Base-by-base conservation (phyloP, 208 protist genomes). In the Crithidia brevicula region DNA sequence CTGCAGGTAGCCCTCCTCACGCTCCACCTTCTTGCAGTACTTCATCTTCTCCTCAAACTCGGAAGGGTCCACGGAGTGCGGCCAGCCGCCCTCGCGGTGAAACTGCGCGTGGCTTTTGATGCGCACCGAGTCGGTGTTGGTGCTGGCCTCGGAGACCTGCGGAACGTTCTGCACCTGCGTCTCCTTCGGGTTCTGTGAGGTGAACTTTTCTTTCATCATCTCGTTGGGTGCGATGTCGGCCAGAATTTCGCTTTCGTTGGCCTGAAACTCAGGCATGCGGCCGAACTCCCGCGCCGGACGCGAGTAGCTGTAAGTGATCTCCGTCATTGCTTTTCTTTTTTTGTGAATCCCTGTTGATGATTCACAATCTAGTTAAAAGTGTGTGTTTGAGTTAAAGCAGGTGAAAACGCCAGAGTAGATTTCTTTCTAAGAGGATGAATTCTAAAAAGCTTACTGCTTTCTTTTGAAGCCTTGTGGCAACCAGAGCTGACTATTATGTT, bases 11-110 rank as follows among this genome's bases (percentile, higher is more conserved):
- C 86, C 84, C 52, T 98, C 97, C 71, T 99, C 97, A 25, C 96
- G 95, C 79, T 98, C 96, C 28, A 98, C 91, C 70, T 98, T 98
- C 60, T 98, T 98, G 71, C 96, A 94, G 85, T 98, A 98, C 67
- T 98, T 97, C 72, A 97, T 97, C 66, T 97, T 97, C 70, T 98
- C 88, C 73, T 98, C 97, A 63, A 97, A 92, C 73, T 99, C 96
- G 1, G 89, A 93, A 1, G 95, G 87, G 63, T 99, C 97, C 1
- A 99, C 93, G 57, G 94, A 95, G 65, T 96, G 91, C n/a, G 98
- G 97, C 98, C 98, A 99, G 30, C 97, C 98, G 52, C 97, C 98
- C 73, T 99, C 96, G 11, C 85, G 63, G 76, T 99, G 98, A 4
- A 85, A 86, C 77, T 98, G 92, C n/a, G 96, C 95, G 61, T 96